Base-by-base conservation (phyloP, 805 yeast genomes). In the Lachancea nothofagi region DNA sequence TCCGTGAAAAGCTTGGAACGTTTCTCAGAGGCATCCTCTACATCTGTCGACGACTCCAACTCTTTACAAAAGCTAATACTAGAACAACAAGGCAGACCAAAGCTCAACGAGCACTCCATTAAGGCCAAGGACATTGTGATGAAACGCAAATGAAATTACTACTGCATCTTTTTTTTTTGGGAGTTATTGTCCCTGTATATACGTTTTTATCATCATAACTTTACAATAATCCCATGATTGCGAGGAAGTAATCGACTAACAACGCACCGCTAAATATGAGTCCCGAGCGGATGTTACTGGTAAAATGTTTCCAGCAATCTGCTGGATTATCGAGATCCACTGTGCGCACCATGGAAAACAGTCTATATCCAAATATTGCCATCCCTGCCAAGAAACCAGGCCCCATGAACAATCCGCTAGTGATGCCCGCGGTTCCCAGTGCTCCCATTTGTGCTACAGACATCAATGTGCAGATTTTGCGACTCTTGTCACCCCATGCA, bases 401-500 rank as follows among this genome's bases (percentile, higher is more conserved):
- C 1, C 96, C 96, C 80, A 82, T 72, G 15, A 70, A 43, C 1
- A 63, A 40, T 13, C 90, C 83, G 35, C 81, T 79, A 57, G 80
- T 64, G 17, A 74, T 52, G 1, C 97, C 97, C 20, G 95, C 85
- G 6, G 74, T 46, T 2, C 78, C 68, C 45, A 78, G 74, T 28
- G 79, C 61, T 1, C 73, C 74, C 47, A 83, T 69, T 63, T 93
- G 98, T 1, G 77, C 78, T 1, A 69, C 67, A 5, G 86, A 74
- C 47, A 88, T 57, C 0, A 74, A 79, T 32, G 75, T 69, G 52
- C 84, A 69, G 29, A 88, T 76, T 8, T 77, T 72, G 57, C 83
- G 88, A 1, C 96, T 75, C 23, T 75, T 72, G 17, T 73, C 75
- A 7, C 94, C 95, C 98, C 98, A 94, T 2, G 84, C 89, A 49